phyloP scores from a whole-genome alignment of 1,139 yeast species.

The Trichomonascaceae sp. region DNA sequence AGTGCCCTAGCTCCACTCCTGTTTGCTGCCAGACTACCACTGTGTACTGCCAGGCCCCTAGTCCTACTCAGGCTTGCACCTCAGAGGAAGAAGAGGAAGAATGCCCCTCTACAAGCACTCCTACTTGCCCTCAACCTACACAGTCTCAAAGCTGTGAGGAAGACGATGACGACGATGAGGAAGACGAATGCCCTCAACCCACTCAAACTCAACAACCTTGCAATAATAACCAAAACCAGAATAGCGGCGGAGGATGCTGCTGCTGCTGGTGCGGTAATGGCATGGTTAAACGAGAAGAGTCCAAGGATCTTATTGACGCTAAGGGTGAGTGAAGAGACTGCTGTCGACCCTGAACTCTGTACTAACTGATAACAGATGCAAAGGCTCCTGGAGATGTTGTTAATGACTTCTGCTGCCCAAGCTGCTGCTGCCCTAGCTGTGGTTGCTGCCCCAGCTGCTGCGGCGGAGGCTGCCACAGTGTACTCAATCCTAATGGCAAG shows the following conservation, averaged over 20 bases:
- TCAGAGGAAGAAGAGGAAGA: conserved; percentile 4
- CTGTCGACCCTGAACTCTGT: conserved; percentile 1
- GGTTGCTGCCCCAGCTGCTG: not conserved
- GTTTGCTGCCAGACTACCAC: not conserved
- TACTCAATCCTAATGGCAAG: not conserved
- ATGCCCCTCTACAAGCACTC: not conserved
- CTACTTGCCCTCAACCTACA: not conserved
- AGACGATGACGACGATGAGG: conserved; percentile 3
- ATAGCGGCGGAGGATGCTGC: not conserved
- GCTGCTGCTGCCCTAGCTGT: not conserved
- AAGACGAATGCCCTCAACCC: not conserved
- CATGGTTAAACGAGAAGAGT: not conserved
- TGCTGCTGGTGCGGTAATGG: conserved; percentile 4
- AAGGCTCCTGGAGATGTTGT: conserved; percentile 5
- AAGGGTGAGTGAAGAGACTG: conserved; percentile 4
- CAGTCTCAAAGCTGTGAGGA: not conserved
- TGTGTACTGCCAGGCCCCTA: not conserved
- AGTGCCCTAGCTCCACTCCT: not conserved
- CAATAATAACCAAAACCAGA: not conserved
- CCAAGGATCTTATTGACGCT: conserved; percentile 1
- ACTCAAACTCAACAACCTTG: not conserved
- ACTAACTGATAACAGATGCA: conserved; percentile 3
- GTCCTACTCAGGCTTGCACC: conserved; percentile 1
- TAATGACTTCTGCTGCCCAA: not conserved
- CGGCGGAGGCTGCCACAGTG: not conserved